Evolutionary conservation across 768 basidiomycete genomes (phyloP), one percentile per base, ranked within the genome.

Genomic region (Termitomyces sp.): DNA sequence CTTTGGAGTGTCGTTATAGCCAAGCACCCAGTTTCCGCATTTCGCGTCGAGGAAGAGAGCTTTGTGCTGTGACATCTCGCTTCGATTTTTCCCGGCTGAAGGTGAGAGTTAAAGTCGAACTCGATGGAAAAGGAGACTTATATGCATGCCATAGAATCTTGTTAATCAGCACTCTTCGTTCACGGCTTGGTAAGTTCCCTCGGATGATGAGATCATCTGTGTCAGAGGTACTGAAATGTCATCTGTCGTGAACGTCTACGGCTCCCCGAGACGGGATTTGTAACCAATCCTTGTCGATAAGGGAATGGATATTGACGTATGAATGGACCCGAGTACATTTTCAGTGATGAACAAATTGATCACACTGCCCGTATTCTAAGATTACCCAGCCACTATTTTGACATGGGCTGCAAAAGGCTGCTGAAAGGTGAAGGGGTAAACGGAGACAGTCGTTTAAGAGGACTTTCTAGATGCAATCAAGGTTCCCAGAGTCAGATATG

Each of bases 31-130:
- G 8, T 62, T 56, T 5, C 63, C 64, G 21, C 27, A 53, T 30
- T 66, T 60, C 21, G 59, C 48, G n/a, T 59, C 45, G 34, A 69
- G 66, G 32, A 65, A 60, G 19, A 71, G 61, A 6, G 67, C 66
- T 61, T 70, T 68, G 19, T 70, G 75, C 37, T 58, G 49, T 28
- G 58, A 52, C 52, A 58, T 54, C 34, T 35, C 48, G 56, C 14
- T 44, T 56, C 28, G 9, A 32, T 8, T 44, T n/a, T 44, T 16
- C 21, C 19, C n/a, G 17, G 9, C 32, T 30, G 43, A 47, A 35
- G 34, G 21, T 28, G 28, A 17, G 25, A 35, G 21, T 30, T 46
- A 34, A 5, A n/a, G n/a, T 54, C 32, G 34, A 54, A 23, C 21
- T 42, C 43, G 19, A 9, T 23, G 14, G 34, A 41, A 14, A 9